A percentile compares a stretch with the other conserved stretches of the same genome.
phyloP scores from a whole-genome alignment of 169 alveolate genomes.

The Hammondia hammondi region DNA sequence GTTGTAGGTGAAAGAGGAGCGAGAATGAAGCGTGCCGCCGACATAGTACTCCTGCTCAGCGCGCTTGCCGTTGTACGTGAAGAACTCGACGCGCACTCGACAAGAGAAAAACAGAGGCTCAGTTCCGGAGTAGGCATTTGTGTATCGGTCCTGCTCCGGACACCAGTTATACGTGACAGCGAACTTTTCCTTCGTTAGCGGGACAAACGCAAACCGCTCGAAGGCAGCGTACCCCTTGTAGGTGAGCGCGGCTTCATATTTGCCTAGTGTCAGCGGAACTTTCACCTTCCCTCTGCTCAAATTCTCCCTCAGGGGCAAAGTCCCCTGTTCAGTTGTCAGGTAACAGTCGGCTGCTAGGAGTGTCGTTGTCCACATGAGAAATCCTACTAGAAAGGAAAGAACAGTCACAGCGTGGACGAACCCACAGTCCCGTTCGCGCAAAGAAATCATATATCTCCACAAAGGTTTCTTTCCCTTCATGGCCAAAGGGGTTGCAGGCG shows the following conservation, averaged over 20 bases:
- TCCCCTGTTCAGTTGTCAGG: background rate
- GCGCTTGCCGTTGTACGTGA: background rate
- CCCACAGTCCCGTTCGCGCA: background rate
- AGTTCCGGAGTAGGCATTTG: background rate
- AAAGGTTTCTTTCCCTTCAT: too few species aligned
- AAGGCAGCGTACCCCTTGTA: background rate
- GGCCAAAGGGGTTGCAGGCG: too few species aligned
- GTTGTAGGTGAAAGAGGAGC: background rate
- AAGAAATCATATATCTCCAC: too few species aligned
- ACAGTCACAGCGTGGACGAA: background rate
- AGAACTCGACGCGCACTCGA: background rate
- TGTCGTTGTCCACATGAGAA: background rate
- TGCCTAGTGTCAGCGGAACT: background rate
- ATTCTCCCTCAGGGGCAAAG: background rate
- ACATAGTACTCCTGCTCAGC: background rate
- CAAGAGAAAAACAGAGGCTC: background rate
- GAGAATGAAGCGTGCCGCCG: background rate
- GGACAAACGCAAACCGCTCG: background rate
- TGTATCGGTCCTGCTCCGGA: constrained; percentile 23
- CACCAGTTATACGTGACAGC: constrained; percentile 40
- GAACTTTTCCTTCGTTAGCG: background rate
- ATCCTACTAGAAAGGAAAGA: background rate
- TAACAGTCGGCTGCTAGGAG: background rate
- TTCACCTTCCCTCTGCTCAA: constrained; percentile 23
- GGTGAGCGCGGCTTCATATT: background rate